phyloP scores from a whole-genome alignment of 2,329 filamentous ascomycete species.

The Aspergillus fischeri region DNA sequence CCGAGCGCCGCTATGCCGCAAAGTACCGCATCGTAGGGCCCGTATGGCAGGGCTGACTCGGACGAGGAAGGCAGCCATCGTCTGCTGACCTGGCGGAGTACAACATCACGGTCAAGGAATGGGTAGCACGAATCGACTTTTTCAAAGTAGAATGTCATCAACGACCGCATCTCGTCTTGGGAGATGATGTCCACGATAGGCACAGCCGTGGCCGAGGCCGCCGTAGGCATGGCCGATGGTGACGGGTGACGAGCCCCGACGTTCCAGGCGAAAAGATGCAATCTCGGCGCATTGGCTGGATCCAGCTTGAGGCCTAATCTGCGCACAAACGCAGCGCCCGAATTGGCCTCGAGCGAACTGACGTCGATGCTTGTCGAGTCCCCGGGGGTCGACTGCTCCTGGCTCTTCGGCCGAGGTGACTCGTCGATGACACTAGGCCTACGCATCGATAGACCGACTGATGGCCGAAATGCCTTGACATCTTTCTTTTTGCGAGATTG shows the following conservation, averaged over 20 bases:
- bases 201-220: slow-evolving; percentile 12
- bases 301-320: slow-evolving; percentile 52
- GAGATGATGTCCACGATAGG: slow-evolving; percentile 47
- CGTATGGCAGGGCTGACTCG: slow-evolving; percentile 13
- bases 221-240: slow-evolving; percentile 6
- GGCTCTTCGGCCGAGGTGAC: slow-evolving; percentile 6
- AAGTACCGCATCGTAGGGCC: slow-evolving; percentile 47
- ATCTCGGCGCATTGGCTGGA: slow-evolving; percentile 49
- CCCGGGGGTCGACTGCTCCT: slow-evolving; percentile 9
- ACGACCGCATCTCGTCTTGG: slow-evolving; percentile 44
- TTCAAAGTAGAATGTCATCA: slow-evolving; percentile 50
- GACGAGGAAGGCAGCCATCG: slow-evolving; percentile 20
- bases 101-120: slow-evolving; percentile 37
- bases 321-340: slow-evolving; percentile 54
- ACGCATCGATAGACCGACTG: slow-evolving; percentile 11
- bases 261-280: slow-evolving; percentile 58
- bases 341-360: slow-evolving; percentile 53
- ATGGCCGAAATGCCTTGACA: slow-evolving; percentile 17
- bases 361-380: slow-evolving; percentile 21
- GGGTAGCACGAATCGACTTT: slow-evolving; percentile 53
- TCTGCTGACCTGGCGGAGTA: slow-evolving; percentile 28
- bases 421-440: not conserved
- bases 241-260: slow-evolving; percentile 25
- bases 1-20: slow-evolving; percentile 55
- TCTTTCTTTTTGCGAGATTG: slow-evolving; percentile 30